Evolutionary conservation across 2,329 filamentous ascomycete species (phyloP).

Genomic region (Claviceps cyperi): DNA sequence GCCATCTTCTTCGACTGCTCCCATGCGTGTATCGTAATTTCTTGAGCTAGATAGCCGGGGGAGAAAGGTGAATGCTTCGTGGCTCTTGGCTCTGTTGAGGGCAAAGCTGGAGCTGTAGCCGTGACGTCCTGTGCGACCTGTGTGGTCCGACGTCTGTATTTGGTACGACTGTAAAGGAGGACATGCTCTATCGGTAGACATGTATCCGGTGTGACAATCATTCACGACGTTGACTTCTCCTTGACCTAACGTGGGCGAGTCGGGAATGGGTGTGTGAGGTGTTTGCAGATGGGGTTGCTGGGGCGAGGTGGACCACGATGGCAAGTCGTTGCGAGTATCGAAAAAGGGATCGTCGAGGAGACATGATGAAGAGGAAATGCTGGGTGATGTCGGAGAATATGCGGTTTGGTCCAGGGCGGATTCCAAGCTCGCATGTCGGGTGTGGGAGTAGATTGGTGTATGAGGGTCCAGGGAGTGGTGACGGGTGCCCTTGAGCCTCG

Average conservation of each 20-base stretch:
- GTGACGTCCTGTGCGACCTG: background rate
- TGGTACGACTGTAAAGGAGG: background rate
- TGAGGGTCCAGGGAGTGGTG: background rate
- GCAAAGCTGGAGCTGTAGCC: slow-evolving; percentile 10
- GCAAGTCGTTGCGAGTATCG: background rate
- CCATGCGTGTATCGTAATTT: background rate
- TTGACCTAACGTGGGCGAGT: slow-evolving; percentile 4
- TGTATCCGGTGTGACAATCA: background rate
- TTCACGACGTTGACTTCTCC: background rate
- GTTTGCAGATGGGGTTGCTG: background rate
- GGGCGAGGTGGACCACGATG: background rate
- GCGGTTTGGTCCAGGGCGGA: background rate
- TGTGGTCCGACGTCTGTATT: background rate
- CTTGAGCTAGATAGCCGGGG: slow-evolving; percentile 4
- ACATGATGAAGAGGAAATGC: background rate
- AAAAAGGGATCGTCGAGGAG: background rate
- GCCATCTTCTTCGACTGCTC: background rate
- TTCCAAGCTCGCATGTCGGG: background rate
- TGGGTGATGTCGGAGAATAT: background rate
- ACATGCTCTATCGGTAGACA: background rate
- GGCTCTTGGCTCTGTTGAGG: slow-evolving; percentile 10
- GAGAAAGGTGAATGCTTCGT: slow-evolving; percentile 11
- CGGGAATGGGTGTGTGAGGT: background rate
- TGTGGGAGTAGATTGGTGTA: background rate
- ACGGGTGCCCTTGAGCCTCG: background rate